These are phyloP conservation scores for Coniochaeta sp. DNA, from an alignment of 2,329 filamentous ascomycete species.

Conservation along the genomic window DNA sequence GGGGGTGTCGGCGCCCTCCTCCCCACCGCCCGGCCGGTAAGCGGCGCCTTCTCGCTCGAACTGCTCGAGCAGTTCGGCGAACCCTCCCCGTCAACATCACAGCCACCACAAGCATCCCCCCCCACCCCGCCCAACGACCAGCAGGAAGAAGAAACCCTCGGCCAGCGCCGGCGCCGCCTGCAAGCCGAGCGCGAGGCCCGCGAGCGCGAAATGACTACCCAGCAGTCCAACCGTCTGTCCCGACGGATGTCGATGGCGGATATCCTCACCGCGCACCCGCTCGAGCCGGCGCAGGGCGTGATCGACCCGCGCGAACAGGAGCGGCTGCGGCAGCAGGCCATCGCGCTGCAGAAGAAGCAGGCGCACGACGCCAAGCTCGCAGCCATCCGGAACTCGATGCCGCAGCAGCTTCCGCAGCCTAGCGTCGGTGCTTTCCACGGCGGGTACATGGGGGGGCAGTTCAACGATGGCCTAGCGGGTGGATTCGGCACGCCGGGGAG, in stretches of 20 bases:
- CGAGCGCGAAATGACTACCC: constrained; percentile 43
- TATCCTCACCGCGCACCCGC: constrained; percentile 40
- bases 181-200: constrained; percentile 63
- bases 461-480: constrained; percentile 46
- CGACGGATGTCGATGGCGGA: constrained; percentile 52
- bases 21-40: constrained; percentile 51
- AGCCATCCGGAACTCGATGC: constrained; percentile 42
- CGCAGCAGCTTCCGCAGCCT: constrained; percentile 27
- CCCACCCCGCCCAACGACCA: constrained; percentile 30
- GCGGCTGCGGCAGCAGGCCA: constrained; percentile 31
- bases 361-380: constrained; percentile 43
- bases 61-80: constrained; percentile 59
- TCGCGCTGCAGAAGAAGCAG: constrained; percentile 30
- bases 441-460: constrained; percentile 44
- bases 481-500: constrained; percentile 8
- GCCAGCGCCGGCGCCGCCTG: constrained; percentile 66
- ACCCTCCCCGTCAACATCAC: constrained; percentile 36
- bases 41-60: constrained; percentile 60
- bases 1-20: constrained; percentile 40
- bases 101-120: constrained; percentile 15
- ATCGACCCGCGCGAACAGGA: constrained; percentile 33
- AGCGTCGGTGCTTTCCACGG: constrained; percentile 25
- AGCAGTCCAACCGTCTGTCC: constrained; percentile 22
- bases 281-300: constrained; percentile 20
- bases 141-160: constrained; percentile 63